Evolutionary conservation across 495 filamentous ascomycete genomes (phyloP), one percentile per base, ranked within the genome.

Genomic region (Penicillium herquei): DNA sequence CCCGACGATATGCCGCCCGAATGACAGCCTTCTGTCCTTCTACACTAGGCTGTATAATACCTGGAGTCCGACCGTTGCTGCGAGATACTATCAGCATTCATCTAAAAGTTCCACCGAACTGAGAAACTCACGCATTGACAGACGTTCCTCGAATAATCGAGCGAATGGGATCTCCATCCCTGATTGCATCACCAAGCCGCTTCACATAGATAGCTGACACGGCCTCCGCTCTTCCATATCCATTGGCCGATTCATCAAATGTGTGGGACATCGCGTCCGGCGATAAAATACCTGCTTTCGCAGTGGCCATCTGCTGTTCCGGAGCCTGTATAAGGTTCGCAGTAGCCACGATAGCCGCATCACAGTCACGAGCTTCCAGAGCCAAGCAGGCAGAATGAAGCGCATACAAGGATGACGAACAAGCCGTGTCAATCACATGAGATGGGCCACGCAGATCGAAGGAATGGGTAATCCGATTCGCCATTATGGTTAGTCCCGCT

Each of bases 251-350:
- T 7, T 59, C 66, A 14, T 68, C 61, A 41, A 68, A 75, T 6
- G 62, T 70, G 9, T 62, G 60, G 3, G 69, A 70, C 0, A 35
- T 30, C 1, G 26, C 39, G 33, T 51, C 35, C 12, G 39, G 40
- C 11, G 17, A 18, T 9, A 43, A n/a, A 7, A 71, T 66, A 6
- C 45, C 46, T 13, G 64, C 58, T 10, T 74, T 64, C 0, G 60
- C 55, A 51, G 76, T 64, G 8, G 57, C 52, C 0, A 63, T 54
- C 0, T 61, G 67, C 58, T 69, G 66, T 0, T 51, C 55, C 0
- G 74, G 76, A 4, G 66, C 52, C 10, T 75, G 40, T 10, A 82
- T 75, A 0, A 80, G 51, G 40, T 75, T 81, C 6, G 58, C 56
- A 0, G 77, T 76, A 0, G 57, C 74, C 0, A 81, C 73, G 3